A percentile compares a stretch with the other conserved stretches of the same genome.
These are phyloP conservation scores for Coemansia pectinata DNA, from an alignment of 192 early-diverging fungal genomes.

Conservation along the genomic window DNA sequence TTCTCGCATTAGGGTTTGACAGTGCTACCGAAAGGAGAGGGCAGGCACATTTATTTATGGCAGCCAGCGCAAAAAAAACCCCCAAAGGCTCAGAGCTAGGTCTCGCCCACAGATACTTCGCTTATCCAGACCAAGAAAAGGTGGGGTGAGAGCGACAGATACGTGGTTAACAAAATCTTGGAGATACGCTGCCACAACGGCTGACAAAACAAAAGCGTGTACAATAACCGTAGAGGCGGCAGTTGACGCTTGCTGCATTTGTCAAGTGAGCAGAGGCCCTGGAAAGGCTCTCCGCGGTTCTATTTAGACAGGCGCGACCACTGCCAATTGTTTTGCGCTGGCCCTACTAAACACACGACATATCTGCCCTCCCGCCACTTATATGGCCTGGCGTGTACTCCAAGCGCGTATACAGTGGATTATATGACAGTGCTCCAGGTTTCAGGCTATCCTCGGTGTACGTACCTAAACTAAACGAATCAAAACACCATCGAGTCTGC, in stretches of 20 bases:
- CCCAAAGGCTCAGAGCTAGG: neutral
- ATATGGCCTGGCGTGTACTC: neutral
- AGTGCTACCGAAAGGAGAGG: neutral
- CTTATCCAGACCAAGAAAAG: neutral
- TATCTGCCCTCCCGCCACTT: neutral
- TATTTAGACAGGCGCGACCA: neutral
- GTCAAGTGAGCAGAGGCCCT: neutral
- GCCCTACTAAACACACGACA: neutral
- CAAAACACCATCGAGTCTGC: neutral
- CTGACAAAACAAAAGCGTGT: neutral
- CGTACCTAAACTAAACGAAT: neutral
- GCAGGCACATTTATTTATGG: neutral
- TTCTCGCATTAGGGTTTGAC: neutral
- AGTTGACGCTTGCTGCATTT: neutral
- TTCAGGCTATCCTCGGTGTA: neutral
- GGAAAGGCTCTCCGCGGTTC: neutral
- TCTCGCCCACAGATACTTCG: neutral
- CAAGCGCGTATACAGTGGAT: neutral
- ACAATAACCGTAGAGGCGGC: neutral
- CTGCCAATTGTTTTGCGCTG: neutral
- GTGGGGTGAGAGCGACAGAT: neutral
- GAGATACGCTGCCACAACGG: neutral
- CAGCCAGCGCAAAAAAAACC: neutral
- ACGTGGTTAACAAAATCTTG: neutral
- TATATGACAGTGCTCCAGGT: neutral